A percentile compares a stretch with the other conserved stretches of the same genome.
Conservation (phyloP, 257 asterid genomes). For the Rubia yunnanensis region DNA sequence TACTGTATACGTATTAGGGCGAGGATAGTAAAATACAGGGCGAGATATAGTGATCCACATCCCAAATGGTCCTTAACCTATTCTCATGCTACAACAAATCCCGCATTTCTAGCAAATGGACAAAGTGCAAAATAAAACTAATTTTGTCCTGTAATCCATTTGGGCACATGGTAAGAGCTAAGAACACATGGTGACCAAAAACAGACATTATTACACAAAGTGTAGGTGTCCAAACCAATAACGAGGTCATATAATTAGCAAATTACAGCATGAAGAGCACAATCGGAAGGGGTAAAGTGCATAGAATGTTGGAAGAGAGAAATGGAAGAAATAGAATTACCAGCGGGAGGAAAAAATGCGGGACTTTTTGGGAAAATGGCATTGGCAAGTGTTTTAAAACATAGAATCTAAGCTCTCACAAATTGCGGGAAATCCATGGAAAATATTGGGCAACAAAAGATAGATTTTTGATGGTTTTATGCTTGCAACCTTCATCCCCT, state of each 20-base stretch:
- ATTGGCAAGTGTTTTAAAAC: constrained; percentile 5
- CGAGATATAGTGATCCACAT: no score
- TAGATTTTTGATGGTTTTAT: not conserved
- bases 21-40: no score
- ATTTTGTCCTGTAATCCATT: not conserved
- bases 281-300: not conserved
- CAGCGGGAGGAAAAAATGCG: constrained; percentile 16
- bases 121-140: not conserved
- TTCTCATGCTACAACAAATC: not conserved
- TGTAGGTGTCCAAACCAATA: constrained; percentile 7
- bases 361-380: constrained; percentile 9
- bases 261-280: not conserved
- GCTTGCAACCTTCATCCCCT: not conserved
- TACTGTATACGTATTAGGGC: no score
- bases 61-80: not conserved
- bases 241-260: not conserved
- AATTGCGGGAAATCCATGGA: constrained; percentile 7
- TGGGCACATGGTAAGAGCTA: not conserved
- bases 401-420: not conserved
- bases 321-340: constrained; percentile 12
- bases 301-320: not conserved
- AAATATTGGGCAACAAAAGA: not conserved
- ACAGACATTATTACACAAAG: not conserved
- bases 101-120: not conserved
- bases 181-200: not conserved